Evolutionary conservation across 169 alveolate species (phyloP).

Genomic region (Cryptosporidium ryanae): DNA sequence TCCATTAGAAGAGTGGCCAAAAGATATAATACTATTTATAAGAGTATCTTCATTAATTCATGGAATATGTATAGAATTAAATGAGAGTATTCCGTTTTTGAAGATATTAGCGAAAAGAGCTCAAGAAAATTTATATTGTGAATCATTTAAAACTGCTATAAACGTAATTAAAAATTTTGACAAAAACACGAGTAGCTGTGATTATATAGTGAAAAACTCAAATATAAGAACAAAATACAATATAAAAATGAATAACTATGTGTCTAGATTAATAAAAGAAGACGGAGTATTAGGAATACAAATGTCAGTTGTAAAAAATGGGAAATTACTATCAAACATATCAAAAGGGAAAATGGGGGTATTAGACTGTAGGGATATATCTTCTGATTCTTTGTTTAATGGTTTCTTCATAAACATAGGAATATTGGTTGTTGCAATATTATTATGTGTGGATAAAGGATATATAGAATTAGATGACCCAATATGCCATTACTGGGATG

Average conservation of each 20-base stretch:
- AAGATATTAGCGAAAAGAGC: conserved; percentile 84
- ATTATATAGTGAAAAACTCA: background rate
- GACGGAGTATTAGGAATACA: conserved; percentile 78
- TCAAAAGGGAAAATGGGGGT: conserved; percentile 80
- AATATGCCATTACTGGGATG: conserved; percentile 81
- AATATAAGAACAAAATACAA: conserved; percentile 7
- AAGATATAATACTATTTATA: conserved; percentile 83
- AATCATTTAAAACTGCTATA: background rate
- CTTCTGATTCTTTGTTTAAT: conserved; percentile 25
- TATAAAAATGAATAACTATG: conserved; percentile 16
- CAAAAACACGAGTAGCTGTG: background rate
- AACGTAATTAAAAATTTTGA: background rate
- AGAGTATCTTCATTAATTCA: conserved; percentile 86
- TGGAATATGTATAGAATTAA: conserved; percentile 84
- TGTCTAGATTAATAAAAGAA: background rate
- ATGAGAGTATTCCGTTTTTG: conserved; percentile 82
- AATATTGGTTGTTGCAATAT: conserved; percentile 77
- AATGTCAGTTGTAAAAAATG: conserved; percentile 77
- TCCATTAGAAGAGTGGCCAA: conserved; percentile 86
- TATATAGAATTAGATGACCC: conserved; percentile 76
- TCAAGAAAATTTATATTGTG: conserved; percentile 19
- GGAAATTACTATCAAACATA: conserved; percentile 70
- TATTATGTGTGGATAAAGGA: conserved; percentile 77
- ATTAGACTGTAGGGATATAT: conserved; percentile 11
- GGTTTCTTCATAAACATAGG: conserved; percentile 71